These are phyloP conservation scores for Atkinsonella hypoxylon DNA, from an alignment of 2,329 filamentous ascomycete species.

Conservation along the genomic window DNA sequence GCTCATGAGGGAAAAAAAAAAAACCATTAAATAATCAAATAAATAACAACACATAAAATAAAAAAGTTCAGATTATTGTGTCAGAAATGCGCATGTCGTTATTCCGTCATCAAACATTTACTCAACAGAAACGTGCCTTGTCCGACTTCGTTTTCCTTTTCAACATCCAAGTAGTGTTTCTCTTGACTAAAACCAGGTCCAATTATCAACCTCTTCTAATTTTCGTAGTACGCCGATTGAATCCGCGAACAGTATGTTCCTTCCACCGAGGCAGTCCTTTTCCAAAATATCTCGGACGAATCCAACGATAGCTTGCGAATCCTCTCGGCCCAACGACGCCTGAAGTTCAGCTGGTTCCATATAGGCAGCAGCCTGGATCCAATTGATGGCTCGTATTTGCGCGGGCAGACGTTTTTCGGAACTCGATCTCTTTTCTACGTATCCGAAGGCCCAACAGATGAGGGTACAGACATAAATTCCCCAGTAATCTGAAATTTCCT, in stretches of 20 bases:
- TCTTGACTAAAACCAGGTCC: slow-evolving; percentile 19
- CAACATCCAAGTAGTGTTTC: background rate
- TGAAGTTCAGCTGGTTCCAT: slow-evolving; percentile 27
- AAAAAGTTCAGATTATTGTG: background rate
- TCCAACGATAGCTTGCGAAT: slow-evolving; percentile 36
- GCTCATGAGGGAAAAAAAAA: no score
- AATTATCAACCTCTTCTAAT: slow-evolving; percentile 32
- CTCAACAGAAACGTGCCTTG: background rate
- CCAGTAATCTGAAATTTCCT: slow-evolving; percentile 40
- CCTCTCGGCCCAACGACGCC: slow-evolving; percentile 19
- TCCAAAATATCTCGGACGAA: slow-evolving; percentile 36
- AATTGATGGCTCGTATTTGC: slow-evolving; percentile 20
- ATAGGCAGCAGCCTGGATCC: slow-evolving; percentile 29
- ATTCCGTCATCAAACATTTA: background rate
- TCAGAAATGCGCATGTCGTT: background rate
- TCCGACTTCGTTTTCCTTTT: background rate
- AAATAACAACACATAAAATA: no score
- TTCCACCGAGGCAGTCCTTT: slow-evolving; percentile 34
- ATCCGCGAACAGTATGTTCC: slow-evolving; percentile 39
- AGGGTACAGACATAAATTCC: slow-evolving; percentile 43
- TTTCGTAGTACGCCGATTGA: slow-evolving; percentile 39
- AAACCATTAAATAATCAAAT: no score
- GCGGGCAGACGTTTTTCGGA: slow-evolving; percentile 11
- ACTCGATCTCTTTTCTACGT: slow-evolving; percentile 16
- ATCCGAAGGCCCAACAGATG: slow-evolving; percentile 46